These are phyloP conservation scores for Fraxinus americana DNA, from an alignment of 257 asterid genomes.

Conservation along the genomic window DNA sequence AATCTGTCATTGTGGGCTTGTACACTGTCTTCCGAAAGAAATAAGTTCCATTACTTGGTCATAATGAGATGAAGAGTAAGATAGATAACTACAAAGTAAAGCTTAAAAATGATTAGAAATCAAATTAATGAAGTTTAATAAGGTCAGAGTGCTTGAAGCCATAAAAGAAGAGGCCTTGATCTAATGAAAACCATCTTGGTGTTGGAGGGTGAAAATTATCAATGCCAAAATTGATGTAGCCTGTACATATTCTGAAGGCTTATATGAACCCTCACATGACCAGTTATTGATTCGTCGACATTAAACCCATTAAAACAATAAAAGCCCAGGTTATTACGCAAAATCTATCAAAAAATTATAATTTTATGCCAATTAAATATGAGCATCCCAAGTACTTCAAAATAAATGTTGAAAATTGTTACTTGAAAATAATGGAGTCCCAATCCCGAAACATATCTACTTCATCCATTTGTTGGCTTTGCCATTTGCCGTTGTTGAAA, in stretches of 20 bases:
- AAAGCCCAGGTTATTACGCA: too few species aligned
- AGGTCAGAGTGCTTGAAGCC: not conserved
- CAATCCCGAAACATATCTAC: constrained; percentile 25
- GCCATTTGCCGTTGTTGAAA: constrained; percentile 23
- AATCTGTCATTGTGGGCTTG: not conserved
- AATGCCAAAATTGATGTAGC: too few species aligned
- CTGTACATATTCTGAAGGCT: too few species aligned
- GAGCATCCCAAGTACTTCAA: not conserved
- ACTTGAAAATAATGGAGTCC: constrained; percentile 22
- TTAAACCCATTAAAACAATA: too few species aligned
- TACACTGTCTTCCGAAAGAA: not conserved
- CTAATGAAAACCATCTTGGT: too few species aligned
- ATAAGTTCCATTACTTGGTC: not conserved
- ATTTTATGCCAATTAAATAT: too few species aligned
- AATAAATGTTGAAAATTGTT: constrained; percentile 11
- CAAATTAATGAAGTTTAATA: not conserved
- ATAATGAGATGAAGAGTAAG: not conserved
- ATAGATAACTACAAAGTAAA: not conserved
- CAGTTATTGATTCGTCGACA: too few species aligned
- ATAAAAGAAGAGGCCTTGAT: not conserved
- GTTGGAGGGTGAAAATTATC: too few species aligned
- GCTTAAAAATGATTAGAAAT: not conserved
- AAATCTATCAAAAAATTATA: too few species aligned
- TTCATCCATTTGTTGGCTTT: constrained; percentile 23
- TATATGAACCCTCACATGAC: too few species aligned